Evolutionary conservation across 2,329 filamentous ascomycete species (phyloP), one percentile per base, ranked within the genome.

Genomic region (Fonsecaea pedrosoi): DNA sequence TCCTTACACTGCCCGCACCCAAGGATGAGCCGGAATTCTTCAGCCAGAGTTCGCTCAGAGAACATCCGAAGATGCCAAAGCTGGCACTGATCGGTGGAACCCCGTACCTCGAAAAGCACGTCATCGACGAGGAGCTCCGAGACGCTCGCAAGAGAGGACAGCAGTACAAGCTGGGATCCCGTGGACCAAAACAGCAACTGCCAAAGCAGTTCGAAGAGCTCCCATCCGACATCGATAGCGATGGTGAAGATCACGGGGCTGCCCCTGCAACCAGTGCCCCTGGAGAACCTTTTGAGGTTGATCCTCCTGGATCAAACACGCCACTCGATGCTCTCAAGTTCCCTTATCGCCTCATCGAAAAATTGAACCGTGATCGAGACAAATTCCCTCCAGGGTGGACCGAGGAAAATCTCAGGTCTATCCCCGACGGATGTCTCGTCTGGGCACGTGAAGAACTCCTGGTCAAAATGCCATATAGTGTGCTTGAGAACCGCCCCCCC

Each of bases 51-150:
- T 30, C 25, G 25, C 25, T 25, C 25, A 25, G 25, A 25, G 25
- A 25, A 25, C 25, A 25, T 25, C 25, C 25, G 25, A 25, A 25
- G 25, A 25, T 25, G 25, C 25, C 25, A 25, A 25, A 25, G 25
- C 25, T 25, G 25, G 25, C 70, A 37, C 62, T 71, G n/a, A 64
- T 71, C 30, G 54, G 68, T 15, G 68, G 70, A 15, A 71, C 68
- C 7, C 64, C 64, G 8, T 9, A 37, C 7, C 13, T 53, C 4
- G 66, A 71, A 58, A 50, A 62, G 57, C 6, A 53, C 15, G 7
- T 32, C 8, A 68, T 70, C 54, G 58, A 63, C 32, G 34, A 65
- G 8, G 63, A 66, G 48, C 42, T 67, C 13, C 13, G 38, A 21
- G 13, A n/a, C 32, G 53, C 48, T 5, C 42, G 42, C 7, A 48